These are phyloP conservation scores for Athelia sp. DNA, from an alignment of 1,284 basidiomycete genomes.

Conservation along the genomic window DNA sequence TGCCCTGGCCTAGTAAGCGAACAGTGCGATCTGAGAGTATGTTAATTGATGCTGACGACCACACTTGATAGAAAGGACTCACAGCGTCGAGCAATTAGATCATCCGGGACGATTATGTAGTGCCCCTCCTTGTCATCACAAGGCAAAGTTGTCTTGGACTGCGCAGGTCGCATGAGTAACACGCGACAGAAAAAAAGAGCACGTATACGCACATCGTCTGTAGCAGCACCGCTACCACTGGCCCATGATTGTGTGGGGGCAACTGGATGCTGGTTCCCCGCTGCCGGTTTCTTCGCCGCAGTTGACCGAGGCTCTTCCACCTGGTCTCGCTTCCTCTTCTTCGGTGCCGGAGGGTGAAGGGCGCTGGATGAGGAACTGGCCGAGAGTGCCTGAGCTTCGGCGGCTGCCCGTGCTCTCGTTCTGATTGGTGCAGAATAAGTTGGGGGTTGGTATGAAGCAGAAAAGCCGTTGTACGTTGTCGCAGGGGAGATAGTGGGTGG, in stretches of 20 bases:
- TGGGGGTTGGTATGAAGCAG: constrained; percentile 74
- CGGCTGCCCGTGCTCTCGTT: constrained; percentile 76
- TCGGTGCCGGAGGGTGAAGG: constrained; percentile 53
- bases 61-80: constrained; percentile 23
- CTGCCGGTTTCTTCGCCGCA: constrained; percentile 52
- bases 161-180: constrained; percentile 20
- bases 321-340: constrained; percentile 74
- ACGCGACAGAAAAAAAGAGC: not conserved
- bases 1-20: constrained; percentile 91
- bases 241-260: constrained; percentile 56
- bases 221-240: constrained; percentile 52
- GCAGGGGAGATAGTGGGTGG: constrained; percentile 73
- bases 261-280: constrained; percentile 41
- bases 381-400: constrained; percentile 71
- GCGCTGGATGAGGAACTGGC: constrained; percentile 56
- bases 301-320: constrained; percentile 63
- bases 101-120: constrained; percentile 88
- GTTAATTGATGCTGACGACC: constrained; percentile 15
- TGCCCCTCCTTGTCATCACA: constrained; percentile 96
- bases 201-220: constrained; percentile 53
- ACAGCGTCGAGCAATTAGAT: constrained; percentile 84
- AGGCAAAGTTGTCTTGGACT: constrained; percentile 53
- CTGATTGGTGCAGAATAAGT: constrained; percentile 67
- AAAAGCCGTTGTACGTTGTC: constrained; percentile 61
- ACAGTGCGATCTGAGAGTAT: constrained; percentile 76